phyloP scores from a whole-genome alignment of 1,284 basidiomycete genomes.

The Sanghuangporus baumii region DNA sequence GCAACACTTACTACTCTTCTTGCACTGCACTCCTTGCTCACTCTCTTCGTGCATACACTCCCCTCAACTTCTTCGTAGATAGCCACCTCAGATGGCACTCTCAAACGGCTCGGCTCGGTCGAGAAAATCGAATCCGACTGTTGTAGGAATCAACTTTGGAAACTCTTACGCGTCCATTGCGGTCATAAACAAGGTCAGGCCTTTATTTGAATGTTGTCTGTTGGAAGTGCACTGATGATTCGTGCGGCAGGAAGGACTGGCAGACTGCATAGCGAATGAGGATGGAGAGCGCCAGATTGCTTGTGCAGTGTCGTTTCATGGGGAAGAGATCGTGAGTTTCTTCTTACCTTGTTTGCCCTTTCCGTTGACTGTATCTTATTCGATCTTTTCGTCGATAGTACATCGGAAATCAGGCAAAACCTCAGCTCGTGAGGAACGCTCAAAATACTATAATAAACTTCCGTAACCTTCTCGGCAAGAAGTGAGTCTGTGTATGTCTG shows the following conservation, averaged over 20 bases:
- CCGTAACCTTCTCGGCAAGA: constrained; percentile 91
- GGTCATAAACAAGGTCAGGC: constrained; percentile 84
- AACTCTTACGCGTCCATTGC: constrained; percentile 95
- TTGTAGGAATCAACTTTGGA: constrained; percentile 96
- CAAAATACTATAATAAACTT: constrained; percentile 94
- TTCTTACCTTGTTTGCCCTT: constrained; percentile 9
- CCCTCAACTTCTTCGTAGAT: background rate
- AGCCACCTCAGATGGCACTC: constrained; percentile 18
- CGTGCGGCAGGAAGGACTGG: constrained; percentile 66
- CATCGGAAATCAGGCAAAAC: constrained; percentile 93
- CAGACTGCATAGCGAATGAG: constrained; percentile 96
- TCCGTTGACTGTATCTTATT: background rate
- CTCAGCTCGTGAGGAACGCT: constrained; percentile 93
- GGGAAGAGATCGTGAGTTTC: constrained; percentile 75
- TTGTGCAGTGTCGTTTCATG: constrained; percentile 88
- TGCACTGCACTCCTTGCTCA: too few species aligned
- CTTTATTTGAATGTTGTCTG: constrained; percentile 3
- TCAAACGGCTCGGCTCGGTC: constrained; percentile 37
- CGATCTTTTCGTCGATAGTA: constrained; percentile 49
- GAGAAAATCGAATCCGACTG: constrained; percentile 37
- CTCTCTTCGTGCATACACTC: background rate
- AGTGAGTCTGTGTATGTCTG: constrained; percentile 38
- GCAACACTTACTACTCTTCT: too few species aligned
- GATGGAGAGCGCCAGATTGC: constrained; percentile 98
- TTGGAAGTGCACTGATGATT: constrained; percentile 7